Base-by-base conservation (phyloP, 495 filamentous ascomycete genomes). In the Aspergillus baeticus region DNA sequence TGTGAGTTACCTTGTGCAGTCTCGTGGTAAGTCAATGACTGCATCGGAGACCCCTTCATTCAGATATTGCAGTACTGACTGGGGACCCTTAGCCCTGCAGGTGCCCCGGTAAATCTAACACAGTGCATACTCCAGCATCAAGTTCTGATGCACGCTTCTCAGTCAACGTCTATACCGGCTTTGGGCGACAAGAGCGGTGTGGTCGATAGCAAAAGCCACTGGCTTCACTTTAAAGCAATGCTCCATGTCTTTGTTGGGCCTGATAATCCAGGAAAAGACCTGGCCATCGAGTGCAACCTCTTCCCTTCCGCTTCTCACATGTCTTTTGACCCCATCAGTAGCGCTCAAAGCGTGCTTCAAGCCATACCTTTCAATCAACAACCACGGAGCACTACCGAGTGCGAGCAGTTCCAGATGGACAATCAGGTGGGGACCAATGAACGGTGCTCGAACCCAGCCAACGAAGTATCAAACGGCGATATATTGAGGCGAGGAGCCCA, bases 51-150 rank as follows among this genome's bases (percentile, higher is more conserved):
- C 33, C 47, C 46, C 65, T 56, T 65, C 69, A 65, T 64, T 55
- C 62, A 55, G 58, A 61, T 57, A 18, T 22, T 33, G 34, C 15
- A 45, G 51, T 55, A 36, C 58, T 61, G 31, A 54, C 46, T 35
- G 52, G n/a, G 58, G 34, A 48, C 38, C 50, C 54, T 39, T 43
- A 65, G 34, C 23, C 52, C 60, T 74, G 71, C 69, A 74, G 67
- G 54, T 59, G 56, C 58, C 68, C 67, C 47, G 47, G 44, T 59
- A 52, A 53, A 31, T 41, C 47, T 47, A 48, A 59, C 59, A 51
- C 58, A 49, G 45, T 54, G 58, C 61, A 66, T 60, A 41, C 23
- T 43, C 52, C 26, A 34, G 35, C 17, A 51, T 39, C 58, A 39
- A 38, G 41, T 31, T 51, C 49, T 54, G 43, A 59, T 44, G 41